A percentile compares a stretch with the other conserved stretches of the same genome.
phyloP scores from a whole-genome alignment of 306 rosid genomes.

The Senna siamea region DNA sequence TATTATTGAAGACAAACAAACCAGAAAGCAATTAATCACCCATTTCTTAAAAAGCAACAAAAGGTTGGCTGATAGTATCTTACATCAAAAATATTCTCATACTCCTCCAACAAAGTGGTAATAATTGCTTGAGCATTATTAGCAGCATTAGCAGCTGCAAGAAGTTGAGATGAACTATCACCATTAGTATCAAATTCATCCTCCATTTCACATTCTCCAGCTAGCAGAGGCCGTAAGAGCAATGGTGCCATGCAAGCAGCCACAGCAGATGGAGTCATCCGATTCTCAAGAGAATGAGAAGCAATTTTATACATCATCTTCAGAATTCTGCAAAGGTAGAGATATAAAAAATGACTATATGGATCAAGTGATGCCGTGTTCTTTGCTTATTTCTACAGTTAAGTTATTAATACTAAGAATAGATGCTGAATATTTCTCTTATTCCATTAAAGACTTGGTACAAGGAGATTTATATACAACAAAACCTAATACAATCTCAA shows the following conservation, averaged over 20 bases:
- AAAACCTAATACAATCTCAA: too few relatives aligned
- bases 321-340: slow-evolving; percentile 67
- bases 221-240: slow-evolving; percentile 91
- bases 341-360: too few relatives aligned
- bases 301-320: slow-evolving; percentile 95
- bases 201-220: slow-evolving; percentile 96
- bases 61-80: slow-evolving; percentile 41
- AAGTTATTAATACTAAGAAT: too few relatives aligned
- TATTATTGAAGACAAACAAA: slow-evolving; percentile 21
- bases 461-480: too few relatives aligned
- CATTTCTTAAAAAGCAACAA: background rate
- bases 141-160: slow-evolving; percentile 99
- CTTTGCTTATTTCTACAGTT: too few relatives aligned
- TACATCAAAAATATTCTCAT: slow-evolving; percentile 87
- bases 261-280: slow-evolving; percentile 96
- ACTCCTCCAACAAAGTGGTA: slow-evolving; percentile 93
- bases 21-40: slow-evolving; percentile 34
- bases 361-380: too few relatives aligned
- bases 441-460: too few relatives aligned
- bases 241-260: slow-evolving; percentile 99
- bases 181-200: slow-evolving; percentile 90
- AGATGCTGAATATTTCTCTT: too few relatives aligned
- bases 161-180: slow-evolving; percentile 95
- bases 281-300: slow-evolving; percentile 82
- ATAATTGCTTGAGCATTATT: slow-evolving; percentile 94